phyloP scores from a whole-genome alignment of 106 monocot species.

The Triglochin maritima region DNA sequence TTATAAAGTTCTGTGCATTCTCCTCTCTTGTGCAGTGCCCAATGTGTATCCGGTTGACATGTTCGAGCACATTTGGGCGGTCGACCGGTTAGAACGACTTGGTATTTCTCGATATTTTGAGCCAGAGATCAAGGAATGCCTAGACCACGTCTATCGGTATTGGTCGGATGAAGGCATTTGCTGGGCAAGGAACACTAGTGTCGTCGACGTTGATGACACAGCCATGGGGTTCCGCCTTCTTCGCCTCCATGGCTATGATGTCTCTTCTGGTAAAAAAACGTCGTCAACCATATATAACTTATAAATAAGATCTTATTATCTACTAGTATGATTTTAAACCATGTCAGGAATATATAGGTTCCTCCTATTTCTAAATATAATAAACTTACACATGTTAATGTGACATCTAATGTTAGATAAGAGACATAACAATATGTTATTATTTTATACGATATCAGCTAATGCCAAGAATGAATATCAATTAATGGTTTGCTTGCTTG shows the following conservation, averaged over 20 bases:
- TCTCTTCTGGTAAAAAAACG: constrained; percentile 43
- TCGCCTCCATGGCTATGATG: constrained; percentile 79
- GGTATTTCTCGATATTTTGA: constrained; percentile 79
- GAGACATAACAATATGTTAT: too few relatives aligned
- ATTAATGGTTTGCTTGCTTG: not conserved
- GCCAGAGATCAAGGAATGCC: constrained; percentile 48
- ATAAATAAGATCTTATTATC: not conserved
- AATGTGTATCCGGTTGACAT: constrained; percentile 96
- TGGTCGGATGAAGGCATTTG: constrained; percentile 77
- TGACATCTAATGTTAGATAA: too few relatives aligned
- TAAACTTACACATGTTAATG: too few relatives aligned
- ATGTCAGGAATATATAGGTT: too few relatives aligned
- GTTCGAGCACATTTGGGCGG: constrained; percentile 89
- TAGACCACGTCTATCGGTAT: constrained; percentile 60
- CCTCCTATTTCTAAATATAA: too few relatives aligned
- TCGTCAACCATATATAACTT: not conserved
- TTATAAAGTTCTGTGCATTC: not conserved
- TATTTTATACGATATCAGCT: too few relatives aligned
- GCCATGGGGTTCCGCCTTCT: constrained; percentile 90
- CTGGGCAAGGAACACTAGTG: constrained; percentile 71
- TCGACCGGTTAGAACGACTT: constrained; percentile 76
- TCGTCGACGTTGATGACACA: constrained; percentile 80
- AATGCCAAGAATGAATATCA: not conserved
- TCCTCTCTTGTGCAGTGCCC: constrained; percentile 33
- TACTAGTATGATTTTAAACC: too few relatives aligned